Evolutionary conservation across 257 asterid genomes (phyloP).

Genomic region (Solanum sitiens): DNA sequence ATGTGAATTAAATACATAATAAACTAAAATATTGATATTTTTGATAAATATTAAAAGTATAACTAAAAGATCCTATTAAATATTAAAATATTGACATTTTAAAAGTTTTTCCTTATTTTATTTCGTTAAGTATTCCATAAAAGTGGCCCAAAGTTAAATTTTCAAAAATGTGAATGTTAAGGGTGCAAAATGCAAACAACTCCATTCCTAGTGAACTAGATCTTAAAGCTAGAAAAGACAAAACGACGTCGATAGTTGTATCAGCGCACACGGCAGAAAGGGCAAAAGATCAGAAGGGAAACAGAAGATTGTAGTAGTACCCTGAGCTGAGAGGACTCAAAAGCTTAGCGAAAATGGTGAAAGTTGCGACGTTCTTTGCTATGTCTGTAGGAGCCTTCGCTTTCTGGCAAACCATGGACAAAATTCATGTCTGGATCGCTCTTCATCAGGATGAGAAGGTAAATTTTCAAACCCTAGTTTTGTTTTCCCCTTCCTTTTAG

Average conservation of each 20-base stretch:
- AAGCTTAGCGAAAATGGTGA: constrained; percentile 42
- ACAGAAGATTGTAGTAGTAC: neutral
- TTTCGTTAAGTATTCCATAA: no score
- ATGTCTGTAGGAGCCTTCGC: constrained; percentile 73
- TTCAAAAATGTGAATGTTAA: no score
- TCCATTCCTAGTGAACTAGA: neutral
- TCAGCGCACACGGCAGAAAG: neutral
- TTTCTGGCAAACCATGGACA: constrained; percentile 88
- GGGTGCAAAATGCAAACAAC: neutral
- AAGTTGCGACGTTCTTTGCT: constrained; percentile 52
- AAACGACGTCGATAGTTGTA: neutral
- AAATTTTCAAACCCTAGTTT: neutral
- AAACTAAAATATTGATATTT: no score
- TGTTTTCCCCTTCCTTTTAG: neutral
- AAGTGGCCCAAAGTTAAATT: neutral
- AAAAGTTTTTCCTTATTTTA: no score
- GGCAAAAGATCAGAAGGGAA: neutral
- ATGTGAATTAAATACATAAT: no score
- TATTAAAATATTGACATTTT: no score
- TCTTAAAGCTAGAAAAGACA: neutral
- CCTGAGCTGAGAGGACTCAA: neutral
- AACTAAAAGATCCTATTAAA: no score
- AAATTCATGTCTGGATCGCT: constrained; percentile 84
- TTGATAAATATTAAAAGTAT: no score
- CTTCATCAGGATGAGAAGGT: constrained; percentile 89